Percentiles rank a stretch among this genome's conserved stretches.
These are phyloP conservation scores for Dichomitus squalens DNA, from an alignment of 1,284 basidiomycete species.

Conservation along the genomic window DNA sequence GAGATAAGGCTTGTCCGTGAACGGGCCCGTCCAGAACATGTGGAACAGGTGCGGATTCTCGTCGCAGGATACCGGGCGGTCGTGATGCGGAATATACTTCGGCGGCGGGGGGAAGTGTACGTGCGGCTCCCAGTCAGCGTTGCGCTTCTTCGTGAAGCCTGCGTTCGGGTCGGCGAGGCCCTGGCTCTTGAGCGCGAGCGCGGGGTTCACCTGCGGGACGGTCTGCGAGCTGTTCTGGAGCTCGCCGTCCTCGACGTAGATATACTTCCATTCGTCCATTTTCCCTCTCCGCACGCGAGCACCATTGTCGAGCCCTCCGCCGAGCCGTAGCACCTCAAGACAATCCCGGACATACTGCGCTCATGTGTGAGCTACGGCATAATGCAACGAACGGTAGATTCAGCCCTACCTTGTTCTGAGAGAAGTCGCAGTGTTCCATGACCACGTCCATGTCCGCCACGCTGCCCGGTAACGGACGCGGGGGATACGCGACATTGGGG, in stretches of 20 bases:
- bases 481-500: conserved; percentile 72
- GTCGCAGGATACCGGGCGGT: conserved; percentile 52
- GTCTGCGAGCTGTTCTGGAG: conserved; percentile 41
- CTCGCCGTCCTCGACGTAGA: conserved; percentile 60
- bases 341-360: conserved; percentile 80
- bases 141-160: conserved; percentile 23
- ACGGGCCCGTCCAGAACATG: conserved; percentile 83
- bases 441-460: conserved; percentile 86
- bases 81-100: conserved; percentile 43
- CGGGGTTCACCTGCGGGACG: conserved; percentile 20
- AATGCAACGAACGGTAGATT: neutral
- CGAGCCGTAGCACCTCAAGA: conserved; percentile 73
- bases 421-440: conserved; percentile 91
- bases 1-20: conserved; percentile 81
- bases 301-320: conserved; percentile 66
- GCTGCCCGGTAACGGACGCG: conserved; percentile 81
- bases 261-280: conserved; percentile 67
- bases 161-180: conserved; percentile 23
- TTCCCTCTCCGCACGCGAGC: conserved; percentile 60
- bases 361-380: conserved; percentile 5
- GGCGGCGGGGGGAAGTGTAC: conserved; percentile 40
- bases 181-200: conserved; percentile 23
- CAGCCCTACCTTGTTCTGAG: conserved; percentile 66
- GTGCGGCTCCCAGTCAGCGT: conserved; percentile 45
- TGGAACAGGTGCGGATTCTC: conserved; percentile 73